Percentiles rank a stretch among this genome's conserved stretches.
phyloP scores from a whole-genome alignment of 2,329 filamentous ascomycete species.

The Dactylellina haptotyla region DNA sequence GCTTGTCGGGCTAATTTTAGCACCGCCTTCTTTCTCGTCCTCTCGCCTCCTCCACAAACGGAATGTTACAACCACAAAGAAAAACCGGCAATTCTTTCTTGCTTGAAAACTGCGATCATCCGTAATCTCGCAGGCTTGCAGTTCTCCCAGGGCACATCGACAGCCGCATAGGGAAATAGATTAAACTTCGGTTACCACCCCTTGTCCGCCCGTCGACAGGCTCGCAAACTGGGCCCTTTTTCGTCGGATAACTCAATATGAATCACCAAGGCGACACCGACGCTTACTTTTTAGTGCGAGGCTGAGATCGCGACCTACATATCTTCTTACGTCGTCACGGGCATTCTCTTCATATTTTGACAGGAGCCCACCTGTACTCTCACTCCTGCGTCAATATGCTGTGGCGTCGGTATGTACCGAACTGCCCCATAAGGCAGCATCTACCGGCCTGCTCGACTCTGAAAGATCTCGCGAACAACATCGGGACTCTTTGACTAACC shows the following conservation, averaged over 20 bases:
- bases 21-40: conserved; percentile 4
- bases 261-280: not conserved
- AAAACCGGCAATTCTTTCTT: not conserved
- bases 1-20: conserved; percentile 18
- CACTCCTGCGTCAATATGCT: no score
- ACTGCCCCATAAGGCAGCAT: conserved; percentile 12
- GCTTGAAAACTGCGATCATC: not conserved
- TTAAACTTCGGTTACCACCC: not conserved
- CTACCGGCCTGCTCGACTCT: not conserved
- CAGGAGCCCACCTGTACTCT: no score
- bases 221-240: no score
- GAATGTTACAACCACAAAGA: not conserved
- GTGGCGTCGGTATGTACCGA: not conserved
- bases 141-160: not conserved
- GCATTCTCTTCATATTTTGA: no score
- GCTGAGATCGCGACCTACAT: not conserved
- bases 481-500: no score
- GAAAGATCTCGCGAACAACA: not conserved
- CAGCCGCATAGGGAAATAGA: not conserved
- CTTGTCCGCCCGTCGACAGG: not conserved
- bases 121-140: no score
- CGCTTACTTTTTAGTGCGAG: not conserved
- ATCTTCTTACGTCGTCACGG: no score
- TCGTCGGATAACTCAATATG: not conserved
- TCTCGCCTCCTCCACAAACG: not conserved